Percentiles rank a stretch among this genome's conserved stretches.
Conservation (phyloP, 202 grass and related monocot genomes). For the Digitaria exilis region DNA sequence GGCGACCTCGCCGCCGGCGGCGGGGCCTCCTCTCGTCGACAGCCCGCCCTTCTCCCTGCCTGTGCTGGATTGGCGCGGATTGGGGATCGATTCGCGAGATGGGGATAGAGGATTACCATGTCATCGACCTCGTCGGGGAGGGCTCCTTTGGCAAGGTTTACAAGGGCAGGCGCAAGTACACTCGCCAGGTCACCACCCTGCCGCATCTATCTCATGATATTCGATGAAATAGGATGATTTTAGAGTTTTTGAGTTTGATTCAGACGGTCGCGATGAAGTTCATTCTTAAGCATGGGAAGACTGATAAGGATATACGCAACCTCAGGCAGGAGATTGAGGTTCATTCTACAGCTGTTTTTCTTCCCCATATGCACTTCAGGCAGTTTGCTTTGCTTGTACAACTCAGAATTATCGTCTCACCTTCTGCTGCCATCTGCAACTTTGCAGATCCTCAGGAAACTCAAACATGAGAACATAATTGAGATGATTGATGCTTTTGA, state of each 20-base stretch:
- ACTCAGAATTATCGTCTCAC: constrained; percentile 20
- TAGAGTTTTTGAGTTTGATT: constrained; percentile 7
- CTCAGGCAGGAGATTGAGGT: constrained; percentile 92
- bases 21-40: no score
- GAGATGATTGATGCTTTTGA: constrained; percentile 97
- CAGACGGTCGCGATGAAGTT: constrained; percentile 96
- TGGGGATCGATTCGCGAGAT: constrained; percentile 21
- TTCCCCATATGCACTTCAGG: not conserved
- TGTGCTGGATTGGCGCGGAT: no score
- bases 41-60: no score
- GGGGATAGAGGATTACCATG: constrained; percentile 89
- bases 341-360: no score
- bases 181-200: constrained; percentile 57
- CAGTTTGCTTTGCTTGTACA: not conserved
- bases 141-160: constrained; percentile 97
- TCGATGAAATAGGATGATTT: no score
- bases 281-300: constrained; percentile 94
- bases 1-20: no score
- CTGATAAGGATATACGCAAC: constrained; percentile 88
- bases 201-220: no score
- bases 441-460: constrained; percentile 84
- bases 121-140: constrained; percentile 82
- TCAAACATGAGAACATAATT: constrained; percentile 97
- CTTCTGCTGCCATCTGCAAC: not conserved
- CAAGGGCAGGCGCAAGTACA: constrained; percentile 86